These are phyloP conservation scores for Nakazawaea ishiwadae DNA, from an alignment of 805 yeast genomes.

Conservation along the genomic window DNA sequence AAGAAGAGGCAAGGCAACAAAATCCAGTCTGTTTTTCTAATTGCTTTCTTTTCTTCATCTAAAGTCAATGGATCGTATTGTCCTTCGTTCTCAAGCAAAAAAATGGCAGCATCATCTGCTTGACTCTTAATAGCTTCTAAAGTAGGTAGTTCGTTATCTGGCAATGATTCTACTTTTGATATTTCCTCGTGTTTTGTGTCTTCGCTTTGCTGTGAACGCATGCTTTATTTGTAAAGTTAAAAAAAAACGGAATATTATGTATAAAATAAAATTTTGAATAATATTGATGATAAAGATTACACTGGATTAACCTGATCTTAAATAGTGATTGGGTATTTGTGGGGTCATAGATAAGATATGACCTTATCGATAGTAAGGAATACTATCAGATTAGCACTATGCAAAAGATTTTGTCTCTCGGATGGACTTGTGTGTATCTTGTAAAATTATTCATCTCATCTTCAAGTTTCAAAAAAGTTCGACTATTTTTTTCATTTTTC, in stretches of 20 bases:
- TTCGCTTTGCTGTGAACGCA: background rate
- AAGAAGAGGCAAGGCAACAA: slow-evolving; percentile 32
- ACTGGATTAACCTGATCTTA: background rate
- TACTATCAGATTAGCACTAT: no score
- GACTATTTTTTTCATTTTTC: no score
- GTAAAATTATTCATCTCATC: no score
- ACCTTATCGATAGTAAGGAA: no score
- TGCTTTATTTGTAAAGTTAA: background rate
- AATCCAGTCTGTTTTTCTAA: slow-evolving; percentile 33
- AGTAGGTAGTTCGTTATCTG: background rate
- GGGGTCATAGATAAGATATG: background rate
- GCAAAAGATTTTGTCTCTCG: no score
- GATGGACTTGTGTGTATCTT: no score
- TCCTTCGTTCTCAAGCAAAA: slow-evolving; percentile 19
- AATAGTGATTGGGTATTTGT: background rate
- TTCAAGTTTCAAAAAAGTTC: no score
- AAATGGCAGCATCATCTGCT: slow-evolving; percentile 24
- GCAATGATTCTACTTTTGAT: slow-evolving; percentile 1
- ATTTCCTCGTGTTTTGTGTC: background rate
- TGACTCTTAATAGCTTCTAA: slow-evolving; percentile 7
- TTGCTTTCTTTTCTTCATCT: slow-evolving; percentile 26
- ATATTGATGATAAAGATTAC: no score
- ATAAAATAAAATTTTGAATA: no score
- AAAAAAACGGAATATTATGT: background rate
- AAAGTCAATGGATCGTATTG: slow-evolving; percentile 21